Evolutionary conservation across 2,329 filamentous ascomycete genomes (phyloP).

Genomic region (Colletotrichum magnum): DNA sequence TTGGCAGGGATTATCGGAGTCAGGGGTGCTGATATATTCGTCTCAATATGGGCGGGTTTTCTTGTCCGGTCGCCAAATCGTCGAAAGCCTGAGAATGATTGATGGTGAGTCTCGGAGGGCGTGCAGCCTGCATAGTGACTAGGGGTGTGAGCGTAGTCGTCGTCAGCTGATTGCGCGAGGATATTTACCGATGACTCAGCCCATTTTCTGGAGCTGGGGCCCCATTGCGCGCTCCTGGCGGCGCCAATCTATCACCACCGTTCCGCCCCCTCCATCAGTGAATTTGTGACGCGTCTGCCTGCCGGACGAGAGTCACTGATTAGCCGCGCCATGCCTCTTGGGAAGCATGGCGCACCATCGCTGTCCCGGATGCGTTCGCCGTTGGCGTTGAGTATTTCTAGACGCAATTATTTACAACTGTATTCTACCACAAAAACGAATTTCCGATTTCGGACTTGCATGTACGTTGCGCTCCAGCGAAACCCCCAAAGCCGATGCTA

Average conservation of each 20-base stretch:
- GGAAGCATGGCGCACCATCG: slow-evolving; percentile 51
- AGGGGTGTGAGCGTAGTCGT: slow-evolving; percentile 34
- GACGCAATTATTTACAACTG: neutral
- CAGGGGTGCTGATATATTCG: slow-evolving; percentile 9
- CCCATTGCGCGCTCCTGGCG: slow-evolving; percentile 19
- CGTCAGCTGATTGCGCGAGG: slow-evolving; percentile 51
- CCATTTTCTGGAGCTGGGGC: slow-evolving; percentile 10
- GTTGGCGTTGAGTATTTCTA: slow-evolving; percentile 37
- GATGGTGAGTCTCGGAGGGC: slow-evolving; percentile 17
- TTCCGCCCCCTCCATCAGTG: slow-evolving; percentile 19
- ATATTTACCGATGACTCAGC: slow-evolving; percentile 52
- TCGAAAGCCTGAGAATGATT: slow-evolving; percentile 30
- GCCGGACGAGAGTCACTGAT: slow-evolving; percentile 21
- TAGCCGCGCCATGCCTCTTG: slow-evolving; percentile 49
- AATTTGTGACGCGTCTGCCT: slow-evolving; percentile 50
- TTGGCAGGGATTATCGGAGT: slow-evolving; percentile 21
- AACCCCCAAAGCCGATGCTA: neutral
- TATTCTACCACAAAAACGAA: neutral
- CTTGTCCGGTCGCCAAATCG: slow-evolving; percentile 14
- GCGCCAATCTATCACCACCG: slow-evolving; percentile 15
- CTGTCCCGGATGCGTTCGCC: slow-evolving; percentile 44
- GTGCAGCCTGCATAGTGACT: neutral
- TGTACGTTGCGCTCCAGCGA: slow-evolving; percentile 1
- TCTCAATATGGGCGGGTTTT: slow-evolving; percentile 10
- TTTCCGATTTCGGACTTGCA: neutral